These are phyloP conservation scores for Neurospora africana DNA, from an alignment of 495 filamentous ascomycete genomes.

Conservation along the genomic window DNA sequence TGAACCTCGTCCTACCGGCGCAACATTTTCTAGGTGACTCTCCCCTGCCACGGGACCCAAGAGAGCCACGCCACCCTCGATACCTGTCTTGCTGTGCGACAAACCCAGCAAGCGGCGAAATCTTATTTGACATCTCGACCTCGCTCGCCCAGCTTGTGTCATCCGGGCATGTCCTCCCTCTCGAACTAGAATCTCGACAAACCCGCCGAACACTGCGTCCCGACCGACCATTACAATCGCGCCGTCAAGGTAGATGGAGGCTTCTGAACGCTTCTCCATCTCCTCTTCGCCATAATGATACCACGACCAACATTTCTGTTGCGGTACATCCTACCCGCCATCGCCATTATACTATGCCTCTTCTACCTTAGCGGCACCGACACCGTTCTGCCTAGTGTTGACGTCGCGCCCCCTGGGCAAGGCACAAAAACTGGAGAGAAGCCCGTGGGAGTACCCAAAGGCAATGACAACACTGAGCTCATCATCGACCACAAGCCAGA, in stretches of 20 bases:
- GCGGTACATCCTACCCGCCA: neutral
- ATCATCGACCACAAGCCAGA: neutral
- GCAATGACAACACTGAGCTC: neutral
- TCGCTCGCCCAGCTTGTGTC: neutral
- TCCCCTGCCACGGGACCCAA: neutral
- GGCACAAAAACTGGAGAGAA: neutral
- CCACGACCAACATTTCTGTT: neutral
- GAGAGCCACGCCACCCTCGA: neutral
- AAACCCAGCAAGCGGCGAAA: neutral
- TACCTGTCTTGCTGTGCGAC: neutral
- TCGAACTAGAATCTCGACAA: neutral
- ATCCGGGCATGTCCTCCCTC: neutral
- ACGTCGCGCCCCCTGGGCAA: neutral
- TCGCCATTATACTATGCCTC: neutral
- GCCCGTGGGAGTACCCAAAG: neutral
- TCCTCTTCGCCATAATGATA: neutral
- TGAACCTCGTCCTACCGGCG: neutral
- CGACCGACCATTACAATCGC: neutral
- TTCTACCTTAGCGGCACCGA: neutral
- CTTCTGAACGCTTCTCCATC: neutral
- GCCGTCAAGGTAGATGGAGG: neutral
- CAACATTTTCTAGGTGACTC: neutral
- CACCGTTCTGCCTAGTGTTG: neutral
- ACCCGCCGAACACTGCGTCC: neutral
- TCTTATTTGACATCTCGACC: neutral